Conservation (phyloP, 163 green algal species). For the Volvox carteri region DNA sequence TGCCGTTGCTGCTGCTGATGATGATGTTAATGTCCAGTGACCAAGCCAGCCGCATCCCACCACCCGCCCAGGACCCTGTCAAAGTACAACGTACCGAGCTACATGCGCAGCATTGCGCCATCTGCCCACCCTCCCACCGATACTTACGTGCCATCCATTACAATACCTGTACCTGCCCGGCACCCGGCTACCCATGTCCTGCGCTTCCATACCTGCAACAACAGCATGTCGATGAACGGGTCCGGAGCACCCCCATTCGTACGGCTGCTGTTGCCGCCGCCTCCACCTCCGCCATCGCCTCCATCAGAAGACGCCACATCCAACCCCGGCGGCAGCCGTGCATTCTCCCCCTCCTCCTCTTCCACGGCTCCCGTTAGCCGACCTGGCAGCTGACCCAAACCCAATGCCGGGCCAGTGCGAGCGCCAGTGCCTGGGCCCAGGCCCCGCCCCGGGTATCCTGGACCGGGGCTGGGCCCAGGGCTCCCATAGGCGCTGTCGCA, state of each 20-base stretch:
- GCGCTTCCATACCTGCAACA: slow-evolving; percentile 53
- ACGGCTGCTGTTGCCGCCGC: background rate
- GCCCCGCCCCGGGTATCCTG: background rate
- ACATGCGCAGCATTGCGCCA: too few relatives aligned
- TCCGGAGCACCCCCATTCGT: background rate
- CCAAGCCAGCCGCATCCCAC: too few relatives aligned
- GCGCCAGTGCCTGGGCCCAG: background rate
- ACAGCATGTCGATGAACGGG: slow-evolving; percentile 47
- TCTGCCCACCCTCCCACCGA: too few relatives aligned
- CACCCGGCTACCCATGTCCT: too few relatives aligned
- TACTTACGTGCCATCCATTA: too few relatives aligned
- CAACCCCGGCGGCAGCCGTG: background rate
- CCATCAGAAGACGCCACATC: background rate
- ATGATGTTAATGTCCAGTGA: too few relatives aligned
- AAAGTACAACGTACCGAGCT: too few relatives aligned
- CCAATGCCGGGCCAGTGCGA: background rate
- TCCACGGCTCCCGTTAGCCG: too few relatives aligned
- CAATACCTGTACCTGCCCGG: too few relatives aligned
- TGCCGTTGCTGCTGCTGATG: too few relatives aligned
- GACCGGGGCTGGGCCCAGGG: too few relatives aligned
- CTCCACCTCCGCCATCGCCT: background rate
- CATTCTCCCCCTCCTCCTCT: background rate
- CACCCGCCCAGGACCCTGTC: too few relatives aligned
- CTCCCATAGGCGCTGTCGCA: background rate
- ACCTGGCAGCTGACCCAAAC: background rate